Base-by-base conservation (phyloP, 805 yeast species). In the Grigorovia jiainica region DNA sequence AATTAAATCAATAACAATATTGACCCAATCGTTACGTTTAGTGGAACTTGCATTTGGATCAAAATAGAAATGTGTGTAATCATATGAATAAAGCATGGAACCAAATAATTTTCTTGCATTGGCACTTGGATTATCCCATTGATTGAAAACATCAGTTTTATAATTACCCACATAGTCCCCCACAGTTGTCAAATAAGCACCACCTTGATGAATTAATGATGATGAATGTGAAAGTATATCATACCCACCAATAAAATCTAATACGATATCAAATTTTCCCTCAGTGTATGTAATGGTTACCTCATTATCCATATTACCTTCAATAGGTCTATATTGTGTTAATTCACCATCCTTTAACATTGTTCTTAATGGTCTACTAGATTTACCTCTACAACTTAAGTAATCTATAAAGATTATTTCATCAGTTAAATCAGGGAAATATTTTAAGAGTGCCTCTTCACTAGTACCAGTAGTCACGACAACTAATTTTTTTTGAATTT, bases 161-260 rank as follows among this genome's bases (percentile, higher is more conserved):
- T 70, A 73, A 34, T 69, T 55, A 34, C 63, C 61, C 41, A 69
- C 69, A 29, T 60, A 54, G 49, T 82, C 87, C 13, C 95, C 95
- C 10, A 71, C 76, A 23, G 81, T 69, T 5, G 84, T 73, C 7
- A 74, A 61, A 52, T 73, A 83, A 32, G 68, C 63, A 15, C 79
- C 75, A 5, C 76, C 74, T 36, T 66, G 60, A 27, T 64, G 71
- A 43, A 82, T 60, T 21, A 70, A 66, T 27, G 64, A 50, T 8
- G 59, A 51, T 20, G 75, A 65, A 31, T 72, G 64, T 6, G 60
- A 46, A 21, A 78, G 57, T 5, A 82, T 68, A 25, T 73, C 76
- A 37, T 68, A 66, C 34, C 83, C 83, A 33, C 95, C 92, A 39
- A 77, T 72, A 46, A 79, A 72, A 61, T 87, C 95, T 10, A 82